Percentiles rank a stretch among this genome's conserved stretches.
Conservation (phyloP, 768 basidiomycete genomes). For the Naganishia friedmannii region DNA sequence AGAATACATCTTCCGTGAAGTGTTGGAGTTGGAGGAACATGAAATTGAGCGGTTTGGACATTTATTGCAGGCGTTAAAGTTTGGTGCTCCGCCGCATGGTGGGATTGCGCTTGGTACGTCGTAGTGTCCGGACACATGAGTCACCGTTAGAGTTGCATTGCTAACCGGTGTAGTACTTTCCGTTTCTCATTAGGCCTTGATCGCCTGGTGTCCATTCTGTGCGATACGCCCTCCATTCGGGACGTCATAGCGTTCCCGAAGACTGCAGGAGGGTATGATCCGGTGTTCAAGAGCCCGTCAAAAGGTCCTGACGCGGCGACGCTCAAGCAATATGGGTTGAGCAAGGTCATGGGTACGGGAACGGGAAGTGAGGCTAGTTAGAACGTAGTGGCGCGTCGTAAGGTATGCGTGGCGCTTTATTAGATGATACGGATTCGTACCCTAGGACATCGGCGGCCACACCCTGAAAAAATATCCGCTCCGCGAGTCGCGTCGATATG, state of each 20-base stretch:
- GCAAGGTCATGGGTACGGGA: neutral
- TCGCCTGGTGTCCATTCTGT: slow-evolving; percentile 85
- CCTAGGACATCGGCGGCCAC: too few relatives aligned
- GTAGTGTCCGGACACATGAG: neutral
- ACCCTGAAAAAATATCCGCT: too few relatives aligned
- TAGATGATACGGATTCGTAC: too few relatives aligned
- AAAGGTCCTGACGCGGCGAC: slow-evolving; percentile 35
- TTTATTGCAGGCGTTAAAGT: slow-evolving; percentile 77
- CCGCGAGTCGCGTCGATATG: neutral
- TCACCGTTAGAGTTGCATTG: too few relatives aligned
- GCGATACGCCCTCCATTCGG: slow-evolving; percentile 78
- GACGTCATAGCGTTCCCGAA: slow-evolving; percentile 98
- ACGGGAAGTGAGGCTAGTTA: neutral
- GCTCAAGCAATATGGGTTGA: slow-evolving; percentile 44
- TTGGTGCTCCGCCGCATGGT: slow-evolving; percentile 92
- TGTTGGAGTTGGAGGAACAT: slow-evolving; percentile 72
- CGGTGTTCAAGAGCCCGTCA: slow-evolving; percentile 87
- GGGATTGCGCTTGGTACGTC: slow-evolving; percentile 82
- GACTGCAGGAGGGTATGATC: slow-evolving; percentile 75
- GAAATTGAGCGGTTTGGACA: slow-evolving; percentile 78
- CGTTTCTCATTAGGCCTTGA: slow-evolving; percentile 70
- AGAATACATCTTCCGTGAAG: slow-evolving; percentile 70
- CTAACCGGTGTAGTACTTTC: slow-evolving; percentile 28
- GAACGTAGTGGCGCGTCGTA: neutral
- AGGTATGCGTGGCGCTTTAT: too few relatives aligned